Evolutionary conservation across 192 early-diverging fungal species (phyloP).

Genomic region (Coemansia sp.): DNA sequence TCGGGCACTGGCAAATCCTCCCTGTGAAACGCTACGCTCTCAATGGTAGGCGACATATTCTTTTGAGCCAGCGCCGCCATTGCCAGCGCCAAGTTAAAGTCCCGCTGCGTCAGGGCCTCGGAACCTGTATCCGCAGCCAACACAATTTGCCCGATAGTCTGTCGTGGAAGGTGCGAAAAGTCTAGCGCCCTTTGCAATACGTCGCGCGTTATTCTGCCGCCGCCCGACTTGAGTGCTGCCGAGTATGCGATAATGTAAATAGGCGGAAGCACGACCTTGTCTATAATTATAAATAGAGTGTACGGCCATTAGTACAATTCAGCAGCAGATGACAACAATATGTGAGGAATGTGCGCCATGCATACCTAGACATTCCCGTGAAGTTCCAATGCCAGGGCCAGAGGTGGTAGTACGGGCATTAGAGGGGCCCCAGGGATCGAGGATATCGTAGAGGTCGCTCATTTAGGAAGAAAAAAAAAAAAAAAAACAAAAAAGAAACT

Average conservation of each 20-base stretch:
- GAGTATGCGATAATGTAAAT: conserved; percentile 47
- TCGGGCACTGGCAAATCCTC: conserved; percentile 66
- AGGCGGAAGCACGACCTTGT: conserved; percentile 46
- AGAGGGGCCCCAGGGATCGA: conserved; percentile 53
- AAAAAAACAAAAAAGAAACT: conserved; percentile 5
- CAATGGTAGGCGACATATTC: conserved; percentile 75
- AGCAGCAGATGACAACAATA: neutral
- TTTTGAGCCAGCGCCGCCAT: conserved; percentile 75
- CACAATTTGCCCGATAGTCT: conserved; percentile 38
- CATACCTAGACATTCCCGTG: conserved; percentile 48
- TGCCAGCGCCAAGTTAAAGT: conserved; percentile 73
- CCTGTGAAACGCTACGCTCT: conserved; percentile 64
- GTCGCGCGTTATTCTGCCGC: conserved; percentile 48
- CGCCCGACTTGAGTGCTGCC: conserved; percentile 38
- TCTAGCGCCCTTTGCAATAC: conserved; percentile 34
- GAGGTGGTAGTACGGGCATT: conserved; percentile 6
- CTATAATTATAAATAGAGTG: conserved; percentile 18
- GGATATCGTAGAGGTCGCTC: conserved; percentile 58
- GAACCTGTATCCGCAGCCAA: conserved; percentile 41
- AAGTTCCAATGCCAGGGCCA: conserved; percentile 16
- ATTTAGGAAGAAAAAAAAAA: conserved; percentile 20
- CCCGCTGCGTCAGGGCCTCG: conserved; percentile 51
- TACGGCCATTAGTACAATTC: neutral
- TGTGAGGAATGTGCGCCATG: neutral
- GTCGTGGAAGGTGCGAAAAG: conserved; percentile 42